Evolutionary conservation across 1,284 basidiomycete species (phyloP), one percentile per base, ranked within the genome.

Genomic region (Ceratorhiza oryzae-sativae): DNA sequence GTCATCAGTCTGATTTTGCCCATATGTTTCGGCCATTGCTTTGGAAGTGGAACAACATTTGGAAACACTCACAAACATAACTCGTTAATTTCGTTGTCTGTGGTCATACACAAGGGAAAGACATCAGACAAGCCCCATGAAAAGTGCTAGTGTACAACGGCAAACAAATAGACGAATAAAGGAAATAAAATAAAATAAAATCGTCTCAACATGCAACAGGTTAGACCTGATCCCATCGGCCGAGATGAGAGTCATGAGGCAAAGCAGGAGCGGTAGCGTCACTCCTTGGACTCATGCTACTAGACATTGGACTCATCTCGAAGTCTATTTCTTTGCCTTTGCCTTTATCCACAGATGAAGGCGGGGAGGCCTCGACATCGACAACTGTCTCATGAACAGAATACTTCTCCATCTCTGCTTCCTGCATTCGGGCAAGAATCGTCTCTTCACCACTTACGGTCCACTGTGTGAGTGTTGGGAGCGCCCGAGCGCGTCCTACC

Each of bases 391-490:
- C 41, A 9, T 27, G 62, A 15, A 49, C 25, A 2, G 30, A 8
- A 25, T 49, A 49, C 34, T 53, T 53, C 15, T 51, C 49, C 20
- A 20, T 49, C 25, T 67, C 46, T 25, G 23, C 62, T 18, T 39
- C 48, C 25, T 67, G 62, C 49, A 67, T 55, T 8, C 49, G 46
- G 32, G 62, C 62, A n/a, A 67, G 32, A 30, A 67, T 53, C 5
- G 62, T 53, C 20, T 67, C 62, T 48, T 67, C 62, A 2, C 48
- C 49, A n/a, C 62, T 67, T 18, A 55, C 62, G 34, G 62, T 67
- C 62, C 62, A 67, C 23, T 67, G 48, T 41, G 62, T 67, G 49
- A 67, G 49, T 36, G 62, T 67, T 23, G 62, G 62, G 30, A 53
- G 34, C 36, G 55, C 34, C 3, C 62, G 62, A n/a, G 62, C 48